Conservation (phyloP, 1,139 yeast species). For the Suhomyces kunorum region DNA sequence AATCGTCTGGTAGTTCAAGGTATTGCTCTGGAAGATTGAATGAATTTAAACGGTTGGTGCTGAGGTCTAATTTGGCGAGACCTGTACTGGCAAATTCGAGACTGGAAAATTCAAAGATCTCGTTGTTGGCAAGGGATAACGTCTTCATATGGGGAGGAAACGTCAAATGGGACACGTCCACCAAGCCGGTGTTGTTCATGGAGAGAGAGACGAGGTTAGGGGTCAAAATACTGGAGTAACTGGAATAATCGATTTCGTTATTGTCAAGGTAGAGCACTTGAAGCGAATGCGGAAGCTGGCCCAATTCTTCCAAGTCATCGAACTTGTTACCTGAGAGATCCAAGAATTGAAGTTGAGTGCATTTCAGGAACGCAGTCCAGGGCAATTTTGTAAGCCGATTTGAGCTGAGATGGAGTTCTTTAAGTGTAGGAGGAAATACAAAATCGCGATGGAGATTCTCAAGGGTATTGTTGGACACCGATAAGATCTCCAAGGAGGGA, state of each 20-base stretch:
- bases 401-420: slow-evolving; percentile 20
- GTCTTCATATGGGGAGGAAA: slow-evolving; percentile 22
- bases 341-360: slow-evolving; percentile 16
- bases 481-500: slow-evolving; percentile 17
- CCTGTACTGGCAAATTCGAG: slow-evolving; percentile 17
- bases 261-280: slow-evolving; percentile 23
- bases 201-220: slow-evolving; percentile 21
- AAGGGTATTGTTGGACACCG: slow-evolving; percentile 20
- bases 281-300: slow-evolving; percentile 22
- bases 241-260: slow-evolving; percentile 27
- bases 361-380: slow-evolving; percentile 15
- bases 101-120: slow-evolving; percentile 19
- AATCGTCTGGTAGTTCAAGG: slow-evolving; percentile 10
- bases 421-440: slow-evolving; percentile 18
- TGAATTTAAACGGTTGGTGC: slow-evolving; percentile 17
- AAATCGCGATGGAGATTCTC: slow-evolving; percentile 13
- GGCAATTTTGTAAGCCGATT: slow-evolving; percentile 22
- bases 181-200: slow-evolving; percentile 26
- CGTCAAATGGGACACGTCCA: slow-evolving; percentile 18
- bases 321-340: slow-evolving; percentile 23
- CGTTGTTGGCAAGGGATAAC: slow-evolving; percentile 22
- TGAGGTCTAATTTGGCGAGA: slow-evolving; percentile 18
- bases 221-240: slow-evolving; percentile 23
- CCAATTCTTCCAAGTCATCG: slow-evolving; percentile 31
- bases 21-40: slow-evolving; percentile 13